Evolutionary conservation across 2,329 filamentous ascomycete species (phyloP).

Genomic region (Ceratocystis cubensis): DNA sequence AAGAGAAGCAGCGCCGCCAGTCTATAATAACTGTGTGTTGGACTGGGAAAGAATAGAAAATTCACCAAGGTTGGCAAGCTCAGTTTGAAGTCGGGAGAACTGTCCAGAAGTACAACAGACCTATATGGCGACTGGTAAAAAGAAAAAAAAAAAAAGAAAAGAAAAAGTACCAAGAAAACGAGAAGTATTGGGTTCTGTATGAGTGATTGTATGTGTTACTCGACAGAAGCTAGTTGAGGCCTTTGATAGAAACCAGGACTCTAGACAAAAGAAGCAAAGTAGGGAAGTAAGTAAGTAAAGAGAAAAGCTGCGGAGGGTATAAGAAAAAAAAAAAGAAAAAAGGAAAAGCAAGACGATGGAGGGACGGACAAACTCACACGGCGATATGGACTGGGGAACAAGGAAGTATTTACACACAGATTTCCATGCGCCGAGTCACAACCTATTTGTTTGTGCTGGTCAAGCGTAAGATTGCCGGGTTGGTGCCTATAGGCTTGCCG

Average conservation of each 20-base stretch:
- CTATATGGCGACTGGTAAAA: too few relatives aligned
- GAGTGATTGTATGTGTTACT: not conserved
- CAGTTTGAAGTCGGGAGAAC: too few relatives aligned
- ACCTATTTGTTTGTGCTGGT: not conserved
- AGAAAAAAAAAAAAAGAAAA: too few relatives aligned
- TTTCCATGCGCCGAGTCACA: not conserved
- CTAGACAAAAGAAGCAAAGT: not conserved
- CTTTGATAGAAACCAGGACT: not conserved
- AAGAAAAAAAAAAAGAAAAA: constrained; percentile 14
- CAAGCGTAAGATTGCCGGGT: not conserved
- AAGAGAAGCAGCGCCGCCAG: not conserved
- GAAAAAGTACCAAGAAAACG: too few relatives aligned
- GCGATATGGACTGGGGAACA: constrained; percentile 2
- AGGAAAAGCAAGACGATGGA: constrained; percentile 3
- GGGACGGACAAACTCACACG: not conserved
- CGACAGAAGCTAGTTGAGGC: not conserved
- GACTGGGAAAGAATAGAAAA: too few relatives aligned
- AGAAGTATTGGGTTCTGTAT: not conserved
- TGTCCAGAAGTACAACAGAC: too few relatives aligned
- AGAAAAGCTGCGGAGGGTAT: not conserved
- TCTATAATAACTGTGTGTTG: not conserved
- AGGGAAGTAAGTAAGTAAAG: not conserved
- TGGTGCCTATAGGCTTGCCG: not conserved
- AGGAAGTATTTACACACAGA: not conserved
- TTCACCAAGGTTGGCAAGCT: too few relatives aligned